A percentile compares a stretch with the other conserved stretches of the same genome.
phyloP scores from a whole-genome alignment of 352 stramenopile species.

The Globisporangium heterothallicum region DNA sequence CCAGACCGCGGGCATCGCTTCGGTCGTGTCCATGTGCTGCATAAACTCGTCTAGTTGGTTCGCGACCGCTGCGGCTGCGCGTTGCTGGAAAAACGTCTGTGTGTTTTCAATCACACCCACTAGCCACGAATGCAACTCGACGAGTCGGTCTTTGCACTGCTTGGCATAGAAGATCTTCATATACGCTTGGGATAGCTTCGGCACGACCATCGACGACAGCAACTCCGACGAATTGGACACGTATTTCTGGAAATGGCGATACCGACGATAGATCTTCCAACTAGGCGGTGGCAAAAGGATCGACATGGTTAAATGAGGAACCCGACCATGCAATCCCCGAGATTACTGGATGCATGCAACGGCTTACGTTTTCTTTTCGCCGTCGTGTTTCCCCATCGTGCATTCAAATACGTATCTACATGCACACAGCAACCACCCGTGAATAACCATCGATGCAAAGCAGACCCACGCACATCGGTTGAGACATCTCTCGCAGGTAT shows the following conservation, averaged over 20 bases:
- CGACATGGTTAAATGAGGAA: too few species aligned
- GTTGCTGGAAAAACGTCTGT: conserved; percentile 42
- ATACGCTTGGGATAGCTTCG: conserved; percentile 65
- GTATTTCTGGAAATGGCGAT: conserved; percentile 79
- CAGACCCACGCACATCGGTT: neutral
- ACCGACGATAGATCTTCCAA: conserved; percentile 85
- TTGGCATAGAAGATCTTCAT: conserved; percentile 79
- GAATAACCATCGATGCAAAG: too few species aligned
- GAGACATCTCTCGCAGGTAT: neutral
- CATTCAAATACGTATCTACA: conserved; percentile 80
- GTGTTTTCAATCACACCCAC: conserved; percentile 62
- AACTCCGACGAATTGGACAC: conserved; percentile 56
- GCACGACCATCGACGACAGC: conserved; percentile 48
- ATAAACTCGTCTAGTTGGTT: conserved; percentile 16
- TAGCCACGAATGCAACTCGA: conserved; percentile 71
- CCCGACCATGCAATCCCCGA: neutral
- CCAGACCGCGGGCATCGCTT: conserved; percentile 47
- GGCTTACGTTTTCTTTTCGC: conserved; percentile 36
- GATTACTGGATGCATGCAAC: neutral
- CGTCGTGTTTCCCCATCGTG: conserved; percentile 25
- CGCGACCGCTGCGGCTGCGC: conserved; percentile 5
- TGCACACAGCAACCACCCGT: neutral
- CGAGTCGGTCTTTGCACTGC: conserved; percentile 69
- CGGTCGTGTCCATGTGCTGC: conserved; percentile 24
- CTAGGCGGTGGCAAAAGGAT: conserved; percentile 14